Conservation (phyloP, 352 stramenopile species). For the Pythium pectinolyticum region DNA sequence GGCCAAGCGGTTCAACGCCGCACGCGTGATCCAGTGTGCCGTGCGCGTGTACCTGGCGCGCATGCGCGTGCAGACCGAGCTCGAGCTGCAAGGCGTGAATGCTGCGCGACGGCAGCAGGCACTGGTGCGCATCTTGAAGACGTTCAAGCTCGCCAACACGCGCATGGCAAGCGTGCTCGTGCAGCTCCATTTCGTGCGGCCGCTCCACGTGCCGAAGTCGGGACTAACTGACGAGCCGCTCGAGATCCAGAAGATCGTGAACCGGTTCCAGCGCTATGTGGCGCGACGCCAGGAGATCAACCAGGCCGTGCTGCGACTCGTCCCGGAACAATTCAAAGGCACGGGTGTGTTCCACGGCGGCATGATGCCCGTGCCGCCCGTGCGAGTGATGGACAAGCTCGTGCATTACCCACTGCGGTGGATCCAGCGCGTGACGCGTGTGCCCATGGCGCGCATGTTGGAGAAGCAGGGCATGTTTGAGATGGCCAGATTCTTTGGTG, state of each 20-base stretch:
- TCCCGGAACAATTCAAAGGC: conserved; percentile 56
- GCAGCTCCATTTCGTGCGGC: conserved; percentile 62
- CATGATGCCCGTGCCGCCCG: conserved; percentile 57
- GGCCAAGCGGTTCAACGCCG: conserved; percentile 65
- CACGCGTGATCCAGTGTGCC: conserved; percentile 74
- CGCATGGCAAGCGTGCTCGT: conserved; percentile 68
- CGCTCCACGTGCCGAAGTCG: conserved; percentile 43
- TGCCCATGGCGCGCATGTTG: conserved; percentile 48
- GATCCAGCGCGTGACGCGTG: conserved; percentile 50
- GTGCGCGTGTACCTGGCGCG: conserved; percentile 66
- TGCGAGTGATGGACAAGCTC: conserved; percentile 57
- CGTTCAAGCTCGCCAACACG: conserved; percentile 62
- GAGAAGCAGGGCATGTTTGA: conserved; percentile 51
- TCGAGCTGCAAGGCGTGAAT: conserved; percentile 68
- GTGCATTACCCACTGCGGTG: conserved; percentile 63
- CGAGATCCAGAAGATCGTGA: conserved; percentile 53
- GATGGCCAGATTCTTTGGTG: conserved; percentile 58
- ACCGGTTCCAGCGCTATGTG: conserved; percentile 53
- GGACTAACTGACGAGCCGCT: conserved; percentile 60
- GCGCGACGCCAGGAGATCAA: conserved; percentile 59
- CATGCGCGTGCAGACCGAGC: conserved; percentile 55
- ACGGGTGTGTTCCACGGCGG: conserved; percentile 29
- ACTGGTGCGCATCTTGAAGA: conserved; percentile 48
- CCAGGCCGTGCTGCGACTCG: conserved; percentile 43
- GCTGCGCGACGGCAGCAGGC: conserved; percentile 59